These are phyloP conservation scores for Candida glaebosa DNA, from an alignment of 805 yeast species.

Conservation along the genomic window DNA sequence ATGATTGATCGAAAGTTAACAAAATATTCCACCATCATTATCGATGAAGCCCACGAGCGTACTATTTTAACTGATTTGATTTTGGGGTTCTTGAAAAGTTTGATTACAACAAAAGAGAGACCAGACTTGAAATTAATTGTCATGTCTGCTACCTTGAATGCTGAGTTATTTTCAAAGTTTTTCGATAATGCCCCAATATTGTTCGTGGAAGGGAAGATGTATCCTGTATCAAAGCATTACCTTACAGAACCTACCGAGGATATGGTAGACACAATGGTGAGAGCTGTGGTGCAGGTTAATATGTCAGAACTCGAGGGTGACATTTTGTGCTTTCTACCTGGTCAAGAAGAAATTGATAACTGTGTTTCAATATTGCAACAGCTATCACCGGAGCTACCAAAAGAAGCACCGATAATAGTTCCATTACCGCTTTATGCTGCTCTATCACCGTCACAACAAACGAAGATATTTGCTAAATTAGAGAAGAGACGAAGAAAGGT, in stretches of 20 bases:
- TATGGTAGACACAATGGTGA: slow-evolving; percentile 73
- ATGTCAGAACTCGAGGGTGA: slow-evolving; percentile 82
- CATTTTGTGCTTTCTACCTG: slow-evolving; percentile 87
- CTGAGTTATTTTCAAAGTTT: slow-evolving; percentile 77
- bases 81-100: slow-evolving; percentile 79
- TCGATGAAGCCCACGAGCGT: slow-evolving; percentile 98
- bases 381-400: slow-evolving; percentile 63
- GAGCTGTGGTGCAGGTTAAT: slow-evolving; percentile 75
- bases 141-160: slow-evolving; percentile 97
- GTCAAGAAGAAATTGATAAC: slow-evolving; percentile 96
- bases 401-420: slow-evolving; percentile 69
- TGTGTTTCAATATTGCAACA: slow-evolving; percentile 60
- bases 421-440: slow-evolving; percentile 93
- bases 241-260: slow-evolving; percentile 68
- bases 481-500: slow-evolving; percentile 74
- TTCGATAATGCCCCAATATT: slow-evolving; percentile 79
- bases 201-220: slow-evolving; percentile 87
- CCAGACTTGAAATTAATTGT: slow-evolving; percentile 66
- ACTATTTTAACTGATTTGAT: slow-evolving; percentile 87
- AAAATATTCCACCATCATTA: slow-evolving; percentile 70
- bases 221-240: slow-evolving; percentile 73
- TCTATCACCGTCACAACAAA: slow-evolving; percentile 79
- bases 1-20: slow-evolving; percentile 67
- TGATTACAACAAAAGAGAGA: slow-evolving; percentile 47
- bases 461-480: slow-evolving; percentile 67